phyloP scores from a whole-genome alignment of 2,329 filamentous ascomycete genomes.

The Colletotrichum lupini region DNA sequence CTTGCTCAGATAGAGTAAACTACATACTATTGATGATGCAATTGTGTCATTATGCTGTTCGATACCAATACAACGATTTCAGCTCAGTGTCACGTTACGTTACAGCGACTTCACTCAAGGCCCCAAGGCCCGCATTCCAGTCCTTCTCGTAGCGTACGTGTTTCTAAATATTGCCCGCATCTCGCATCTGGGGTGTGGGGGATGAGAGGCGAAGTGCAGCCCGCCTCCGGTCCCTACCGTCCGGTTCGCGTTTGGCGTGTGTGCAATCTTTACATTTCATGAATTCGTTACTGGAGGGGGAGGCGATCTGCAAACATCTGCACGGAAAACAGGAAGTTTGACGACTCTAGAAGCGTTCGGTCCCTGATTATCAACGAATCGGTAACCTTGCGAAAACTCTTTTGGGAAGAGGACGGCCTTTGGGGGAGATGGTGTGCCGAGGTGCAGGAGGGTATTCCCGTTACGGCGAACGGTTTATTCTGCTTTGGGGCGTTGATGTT shows the following conservation, averaged over 20 bases:
- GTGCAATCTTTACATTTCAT: background rate
- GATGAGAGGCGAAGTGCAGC: background rate
- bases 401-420: background rate
- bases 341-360: background rate
- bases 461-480: background rate
- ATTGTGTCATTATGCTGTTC: background rate
- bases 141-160: background rate
- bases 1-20: background rate
- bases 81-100: background rate
- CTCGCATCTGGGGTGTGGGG: background rate
- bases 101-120: no score
- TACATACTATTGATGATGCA: background rate
- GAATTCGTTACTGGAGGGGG: background rate
- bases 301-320: background rate
- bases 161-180: background rate
- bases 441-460: background rate
- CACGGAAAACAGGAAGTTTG: constrained; percentile 1
- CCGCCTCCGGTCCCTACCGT: background rate
- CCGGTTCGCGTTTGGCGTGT: background rate
- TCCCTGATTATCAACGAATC: background rate
- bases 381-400: background rate
- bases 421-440: background rate
- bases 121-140: background rate
- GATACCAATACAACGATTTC: background rate
- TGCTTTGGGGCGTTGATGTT: background rate